Base-by-base conservation (phyloP, 306 rosid species). In the Vigna radiata region DNA sequence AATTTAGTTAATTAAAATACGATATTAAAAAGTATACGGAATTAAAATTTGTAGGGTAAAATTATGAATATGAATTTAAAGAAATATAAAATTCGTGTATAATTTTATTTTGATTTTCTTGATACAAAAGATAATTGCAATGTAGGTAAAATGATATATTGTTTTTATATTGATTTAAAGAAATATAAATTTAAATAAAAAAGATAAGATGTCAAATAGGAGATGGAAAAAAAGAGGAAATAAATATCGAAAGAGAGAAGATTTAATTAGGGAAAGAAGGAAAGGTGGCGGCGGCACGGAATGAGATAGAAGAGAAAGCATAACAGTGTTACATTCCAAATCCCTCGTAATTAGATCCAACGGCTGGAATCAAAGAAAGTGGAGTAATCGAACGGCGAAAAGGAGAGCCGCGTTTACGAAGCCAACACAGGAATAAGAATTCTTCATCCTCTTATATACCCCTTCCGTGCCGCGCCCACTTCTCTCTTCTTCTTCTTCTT, bases 401-500 rank as follows among this genome's bases (percentile, higher is more conserved):
- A 72, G 17, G 8, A 43, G 72, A 73, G 85, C 97, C 90, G 89
- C 90, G 89, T 91, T 79, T 75, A 54, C 86, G 78, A 86, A 73
- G 82, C 82, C 73, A 84, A 77, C 87, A 88, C 91, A 86, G 85
- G 90, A 86, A 83, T 72, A 86, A 86, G 91, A 86, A 83, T 72
- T 85, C 90, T 84, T 88, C 97, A 70, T 87, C 90, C 75, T 79
- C 80, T 79, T 21, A 21, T 1, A 81, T 25, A 2, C 27, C 88
- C 82, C 91, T 84, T 58, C n/a, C 9, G 10, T 81, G 68, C 86
- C 80, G 85, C 85, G 80, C 72, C 79, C 75, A 27, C 78, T 64
- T 53, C 59, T 21, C 60, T 72, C 68, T 78, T 37, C 43, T 31
- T 27, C 36, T 33, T 33, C 37, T 3, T 29, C 31, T 27, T 33